Evolutionary conservation across 1,284 basidiomycete species (phyloP), one percentile per base, ranked within the genome.

Genomic region (Sanghuangporus baumii): DNA sequence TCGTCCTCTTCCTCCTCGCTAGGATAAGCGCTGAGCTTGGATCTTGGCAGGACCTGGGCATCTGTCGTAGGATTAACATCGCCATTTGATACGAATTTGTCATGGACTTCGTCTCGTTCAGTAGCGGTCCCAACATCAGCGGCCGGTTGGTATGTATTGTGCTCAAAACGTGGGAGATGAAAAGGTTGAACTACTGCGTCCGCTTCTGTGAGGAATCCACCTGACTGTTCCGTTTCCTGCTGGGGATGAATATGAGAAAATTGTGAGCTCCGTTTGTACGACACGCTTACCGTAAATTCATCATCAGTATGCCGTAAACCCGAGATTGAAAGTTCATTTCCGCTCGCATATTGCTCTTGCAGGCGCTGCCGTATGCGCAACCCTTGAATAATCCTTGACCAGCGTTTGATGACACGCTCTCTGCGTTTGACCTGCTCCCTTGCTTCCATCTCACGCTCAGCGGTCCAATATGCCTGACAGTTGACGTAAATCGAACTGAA

Each of bases 341-440:
- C 69, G 6, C 72, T 75, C 6, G 82, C 85, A 74, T 98, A 98
- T 71, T 96, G 87, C 57, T 86, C 85, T 69, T 90, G 86, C 38
- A 98, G 78, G 41, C 94, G 83, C 70, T 89, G 81, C 8, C 93
- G 84, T 63, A 98, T 93, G 31, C 91, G 83, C 54, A 98, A 79
- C 1, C 95, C 96, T 46, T 94, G 91, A 34, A 98, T 82, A 37
- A 99, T 82, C 67, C 89, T 88, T 52, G 81, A 84, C 97, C 97
- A 99, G 50, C 89, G 84, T 74, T 95, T 96, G 67, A 97, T 76
- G 0, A 89, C 90, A 26, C 87, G 83, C 60, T 95, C 93, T 68
- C 92, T 84, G 63, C 82, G 83, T 74, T 94, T 96, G 1, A 78
- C 79, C 40, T 82, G 81, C 62, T 91, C 89, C 70, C 88, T 92